Evolutionary conservation across 495 filamentous ascomycete species (phyloP).

Genomic region (Halenospora varia): DNA sequence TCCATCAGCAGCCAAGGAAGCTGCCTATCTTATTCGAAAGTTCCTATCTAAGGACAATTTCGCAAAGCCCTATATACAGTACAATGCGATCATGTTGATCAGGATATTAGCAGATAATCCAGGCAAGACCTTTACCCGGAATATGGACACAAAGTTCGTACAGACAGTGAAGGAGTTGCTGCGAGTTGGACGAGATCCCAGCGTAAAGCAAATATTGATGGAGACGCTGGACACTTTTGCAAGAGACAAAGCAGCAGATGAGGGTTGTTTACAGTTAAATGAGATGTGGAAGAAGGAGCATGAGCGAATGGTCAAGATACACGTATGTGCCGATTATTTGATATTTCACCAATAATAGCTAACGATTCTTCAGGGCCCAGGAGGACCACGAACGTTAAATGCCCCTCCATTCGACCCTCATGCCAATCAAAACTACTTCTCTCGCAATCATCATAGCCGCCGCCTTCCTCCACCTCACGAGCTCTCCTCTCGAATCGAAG

Average conservation of each 20-base stretch:
- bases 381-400: conserved; percentile 10
- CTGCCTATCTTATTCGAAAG: conserved; percentile 73
- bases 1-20: conserved; percentile 74
- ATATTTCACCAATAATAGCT: neutral
- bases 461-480: conserved; percentile 73
- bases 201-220: conserved; percentile 77
- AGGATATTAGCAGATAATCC: conserved; percentile 93
- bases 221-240: conserved; percentile 81
- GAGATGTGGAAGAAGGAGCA: conserved; percentile 93
- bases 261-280: conserved; percentile 59
- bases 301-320: conserved; percentile 45
- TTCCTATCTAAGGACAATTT: conserved; percentile 67
- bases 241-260: conserved; percentile 61
- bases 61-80: conserved; percentile 67
- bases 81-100: conserved; percentile 94
- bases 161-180: conserved; percentile 72
- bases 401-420: conserved; percentile 19
- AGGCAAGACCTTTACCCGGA: conserved; percentile 79
- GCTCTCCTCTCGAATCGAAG: conserved; percentile 77
- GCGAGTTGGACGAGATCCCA: conserved; percentile 63
- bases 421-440: conserved; percentile 26
- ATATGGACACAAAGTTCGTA: conserved; percentile 79
- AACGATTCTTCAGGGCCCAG: conserved; percentile 12
- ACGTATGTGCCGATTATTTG: conserved; percentile 2
- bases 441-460: conserved; percentile 24